A percentile compares a stretch with the other conserved stretches of the same genome.
phyloP scores from a whole-genome alignment of 306 rosid genomes.

The Pueraria montana region DNA sequence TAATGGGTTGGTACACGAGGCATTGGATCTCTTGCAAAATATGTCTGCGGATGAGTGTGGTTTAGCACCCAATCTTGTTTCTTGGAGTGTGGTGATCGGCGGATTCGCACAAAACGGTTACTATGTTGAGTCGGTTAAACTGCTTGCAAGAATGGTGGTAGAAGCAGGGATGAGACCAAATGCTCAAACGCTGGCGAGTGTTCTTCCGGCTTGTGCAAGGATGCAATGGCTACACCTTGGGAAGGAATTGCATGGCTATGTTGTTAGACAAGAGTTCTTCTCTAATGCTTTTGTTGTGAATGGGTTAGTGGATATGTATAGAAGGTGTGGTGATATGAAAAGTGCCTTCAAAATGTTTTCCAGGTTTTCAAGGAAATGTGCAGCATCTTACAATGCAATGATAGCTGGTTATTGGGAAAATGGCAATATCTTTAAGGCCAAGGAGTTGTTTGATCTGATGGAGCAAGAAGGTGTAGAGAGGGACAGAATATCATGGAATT shows the following conservation, averaged over 20 bases:
- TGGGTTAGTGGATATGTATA: constrained; percentile 66
- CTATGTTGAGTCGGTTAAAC: constrained; percentile 59
- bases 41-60: constrained; percentile 48
- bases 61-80: constrained; percentile 57
- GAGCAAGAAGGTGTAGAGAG: constrained; percentile 40
- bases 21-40: constrained; percentile 54
- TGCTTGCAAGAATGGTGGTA: constrained; percentile 61
- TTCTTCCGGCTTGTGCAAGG: constrained; percentile 65
- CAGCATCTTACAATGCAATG: constrained; percentile 62
- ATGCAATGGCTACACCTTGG: constrained; percentile 54
- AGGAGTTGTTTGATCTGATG: constrained; percentile 61
- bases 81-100: constrained; percentile 72
- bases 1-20: constrained; percentile 65
- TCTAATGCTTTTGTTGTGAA: constrained; percentile 60
- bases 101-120: constrained; percentile 68
- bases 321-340: constrained; percentile 60
- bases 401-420: constrained; percentile 66
- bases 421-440: constrained; percentile 58
- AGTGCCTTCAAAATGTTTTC: constrained; percentile 58
- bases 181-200: constrained; percentile 60
- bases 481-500: constrained; percentile 66
- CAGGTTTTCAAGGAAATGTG: constrained; percentile 51
- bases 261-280: constrained; percentile 51
- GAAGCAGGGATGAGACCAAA: constrained; percentile 59
- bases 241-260: constrained; percentile 64